Percentiles rank a stretch among this genome's conserved stretches.
These are phyloP conservation scores for Chimonanthus salicifolius DNA, from an alignment of 164 flowering plant genomes.

Conservation along the genomic window DNA sequence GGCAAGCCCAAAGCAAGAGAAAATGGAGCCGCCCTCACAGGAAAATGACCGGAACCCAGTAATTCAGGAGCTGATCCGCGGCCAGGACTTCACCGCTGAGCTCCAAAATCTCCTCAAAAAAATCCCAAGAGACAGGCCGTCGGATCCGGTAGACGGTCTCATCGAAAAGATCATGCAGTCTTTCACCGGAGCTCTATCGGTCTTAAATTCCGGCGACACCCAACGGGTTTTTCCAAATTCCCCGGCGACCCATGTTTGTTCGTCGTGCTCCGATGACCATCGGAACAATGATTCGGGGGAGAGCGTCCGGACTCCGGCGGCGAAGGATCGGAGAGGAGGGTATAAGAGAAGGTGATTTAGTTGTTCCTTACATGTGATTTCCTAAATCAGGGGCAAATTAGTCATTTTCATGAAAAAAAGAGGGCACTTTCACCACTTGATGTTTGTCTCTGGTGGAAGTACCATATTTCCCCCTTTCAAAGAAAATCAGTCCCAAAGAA, in stretches of 20 bases:
- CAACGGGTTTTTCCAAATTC: constrained; percentile 4
- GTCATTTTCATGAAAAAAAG: not conserved
- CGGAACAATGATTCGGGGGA: constrained; percentile 6
- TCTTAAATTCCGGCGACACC: constrained; percentile 7
- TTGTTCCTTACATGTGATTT: not conserved
- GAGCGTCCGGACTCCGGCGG: not conserved
- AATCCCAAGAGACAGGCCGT: not conserved
- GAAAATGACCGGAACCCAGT: not conserved
- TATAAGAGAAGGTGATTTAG: constrained; percentile 15
- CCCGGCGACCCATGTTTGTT: not conserved
- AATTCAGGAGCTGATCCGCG: constrained; percentile 4
- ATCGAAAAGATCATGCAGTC: not conserved
- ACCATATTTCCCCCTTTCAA: too few species aligned
- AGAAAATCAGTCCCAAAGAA: not conserved
- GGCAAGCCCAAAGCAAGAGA: not conserved
- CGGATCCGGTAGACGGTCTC: not conserved
- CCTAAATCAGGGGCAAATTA: not conserved
- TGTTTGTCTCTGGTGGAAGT: not conserved
- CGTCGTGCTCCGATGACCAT: constrained; percentile 3
- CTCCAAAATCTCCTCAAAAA: constrained; percentile 1
- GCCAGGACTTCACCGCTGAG: not conserved
- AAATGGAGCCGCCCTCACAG: not conserved
- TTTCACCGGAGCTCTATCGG: constrained; percentile 4
- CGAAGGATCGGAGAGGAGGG: not conserved
- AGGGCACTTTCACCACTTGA: not conserved